Evolutionary conservation across 768 basidiomycete species (phyloP).

Genomic region (Termitomyces sp.): DNA sequence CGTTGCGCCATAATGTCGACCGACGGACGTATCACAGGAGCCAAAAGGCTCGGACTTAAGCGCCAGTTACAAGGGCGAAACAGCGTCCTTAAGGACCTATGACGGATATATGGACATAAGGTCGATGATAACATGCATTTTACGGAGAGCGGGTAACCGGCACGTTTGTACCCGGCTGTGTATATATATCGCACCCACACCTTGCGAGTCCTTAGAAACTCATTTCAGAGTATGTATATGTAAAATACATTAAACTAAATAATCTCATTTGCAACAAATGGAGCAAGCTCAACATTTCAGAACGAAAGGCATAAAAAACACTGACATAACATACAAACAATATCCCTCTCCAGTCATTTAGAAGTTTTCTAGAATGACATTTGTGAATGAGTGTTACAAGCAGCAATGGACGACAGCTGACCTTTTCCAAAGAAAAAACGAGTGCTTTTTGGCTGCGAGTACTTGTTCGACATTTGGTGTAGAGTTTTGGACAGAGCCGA

Average conservation of each 20-base stretch:
- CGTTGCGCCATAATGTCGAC: conserved; percentile 30
- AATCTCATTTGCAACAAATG: neutral
- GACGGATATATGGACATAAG: conserved; percentile 9
- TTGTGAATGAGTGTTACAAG: neutral
- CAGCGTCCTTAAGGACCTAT: neutral
- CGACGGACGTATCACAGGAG: neutral
- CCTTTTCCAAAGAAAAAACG: conserved; percentile 92
- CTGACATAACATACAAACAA: neutral
- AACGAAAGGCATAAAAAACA: neutral
- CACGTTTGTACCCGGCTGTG: conserved; percentile 1
- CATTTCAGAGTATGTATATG: neutral
- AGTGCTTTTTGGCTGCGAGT: conserved; percentile 71
- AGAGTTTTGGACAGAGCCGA: conserved; percentile 62
- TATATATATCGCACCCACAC: neutral
- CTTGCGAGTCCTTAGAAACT: neutral
- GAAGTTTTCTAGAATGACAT: conserved; percentile 27
- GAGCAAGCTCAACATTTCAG: conserved; percentile 3
- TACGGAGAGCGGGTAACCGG: conserved; percentile 4
- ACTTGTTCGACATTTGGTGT: conserved; percentile 81
- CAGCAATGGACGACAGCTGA: conserved; percentile 17
- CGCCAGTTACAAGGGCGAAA: neutral
- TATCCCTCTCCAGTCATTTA: conserved; percentile 14
- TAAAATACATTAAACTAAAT: neutral
- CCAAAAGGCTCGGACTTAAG: neutral
- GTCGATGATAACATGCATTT: conserved; percentile 15